Conservation (phyloP, 768 basidiomycete species). For the Tricholoma matsutake region DNA sequence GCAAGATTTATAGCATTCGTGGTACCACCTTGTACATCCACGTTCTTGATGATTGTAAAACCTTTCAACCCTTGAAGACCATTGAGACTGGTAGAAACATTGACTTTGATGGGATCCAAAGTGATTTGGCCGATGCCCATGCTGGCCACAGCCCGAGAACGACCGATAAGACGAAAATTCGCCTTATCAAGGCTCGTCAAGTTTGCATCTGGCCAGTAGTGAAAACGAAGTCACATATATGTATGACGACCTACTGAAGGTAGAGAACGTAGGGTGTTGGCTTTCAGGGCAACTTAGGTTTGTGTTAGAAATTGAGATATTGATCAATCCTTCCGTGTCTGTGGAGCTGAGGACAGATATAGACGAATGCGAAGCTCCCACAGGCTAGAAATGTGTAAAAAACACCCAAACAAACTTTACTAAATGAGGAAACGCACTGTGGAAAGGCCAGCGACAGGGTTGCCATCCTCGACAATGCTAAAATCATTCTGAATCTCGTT, state of each 20-base stretch:
- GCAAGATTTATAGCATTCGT: conserved; percentile 52
- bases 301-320: conserved; percentile 59
- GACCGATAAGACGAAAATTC: conserved; percentile 57
- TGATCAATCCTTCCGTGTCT: conserved; percentile 59
- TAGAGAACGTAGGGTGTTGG: conserved; percentile 49
- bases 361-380: conserved; percentile 60
- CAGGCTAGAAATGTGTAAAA: conserved; percentile 37
- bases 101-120: conserved; percentile 69
- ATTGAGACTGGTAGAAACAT: conserved; percentile 57
- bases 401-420: background rate
- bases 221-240: conserved; percentile 6
- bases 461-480: conserved; percentile 52
- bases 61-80: conserved; percentile 63
- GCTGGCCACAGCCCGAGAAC: conserved; percentile 57
- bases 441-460: conserved; percentile 52
- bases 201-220: conserved; percentile 41
- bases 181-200: conserved; percentile 48
- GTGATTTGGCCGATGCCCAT: conserved; percentile 62
- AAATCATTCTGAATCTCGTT: conserved; percentile 64
- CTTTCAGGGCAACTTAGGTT: conserved; percentile 44
- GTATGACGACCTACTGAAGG: conserved; percentile 47
- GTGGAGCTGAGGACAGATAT: conserved; percentile 49
- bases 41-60: conserved; percentile 49
- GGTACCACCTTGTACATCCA: conserved; percentile 68
- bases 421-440: conserved; percentile 44